phyloP scores from a whole-genome alignment of 108 stramenopile genomes.

The Fragilaria radians region DNA sequence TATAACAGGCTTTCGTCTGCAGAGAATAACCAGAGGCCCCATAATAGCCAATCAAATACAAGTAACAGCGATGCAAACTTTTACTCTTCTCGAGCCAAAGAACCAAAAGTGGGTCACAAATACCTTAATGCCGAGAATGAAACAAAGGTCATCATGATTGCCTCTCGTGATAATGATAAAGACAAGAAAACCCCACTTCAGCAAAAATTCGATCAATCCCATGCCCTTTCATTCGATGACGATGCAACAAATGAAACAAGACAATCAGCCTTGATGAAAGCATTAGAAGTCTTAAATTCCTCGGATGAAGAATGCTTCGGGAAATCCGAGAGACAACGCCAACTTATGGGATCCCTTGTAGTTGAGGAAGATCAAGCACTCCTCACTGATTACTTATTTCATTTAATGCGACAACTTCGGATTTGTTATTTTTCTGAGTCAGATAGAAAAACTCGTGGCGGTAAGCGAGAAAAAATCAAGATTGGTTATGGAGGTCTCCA shows the following conservation, averaged over 20 bases:
- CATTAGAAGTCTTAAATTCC: neutral
- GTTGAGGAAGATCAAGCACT: constrained; percentile 48
- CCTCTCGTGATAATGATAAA: constrained; percentile 4
- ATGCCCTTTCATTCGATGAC: neutral
- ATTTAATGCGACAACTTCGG: constrained; percentile 80
- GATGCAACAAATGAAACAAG: neutral
- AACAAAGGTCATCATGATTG: neutral
- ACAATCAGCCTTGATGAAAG: neutral
- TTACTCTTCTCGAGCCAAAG: constrained; percentile 1
- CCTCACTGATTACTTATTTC: constrained; percentile 80
- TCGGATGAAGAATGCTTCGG: neutral
- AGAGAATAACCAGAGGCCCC: neutral
- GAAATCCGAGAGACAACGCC: neutral
- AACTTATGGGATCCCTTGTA: constrained; percentile 15
- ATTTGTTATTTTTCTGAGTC: constrained; percentile 73
- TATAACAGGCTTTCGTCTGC: constrained; percentile 26
- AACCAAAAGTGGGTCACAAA: constrained; percentile 1
- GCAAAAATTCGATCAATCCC: neutral
- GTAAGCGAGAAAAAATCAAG: constrained; percentile 76
- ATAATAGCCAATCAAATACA: too few species aligned
- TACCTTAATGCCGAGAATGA: constrained; percentile 7
- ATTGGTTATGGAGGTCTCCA: constrained; percentile 84
- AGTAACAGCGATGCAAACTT: neutral
- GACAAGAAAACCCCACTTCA: neutral
- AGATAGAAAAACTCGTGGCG: constrained; percentile 85